Percentiles rank a stretch among this genome's conserved stretches.
Evolutionary conservation across 2,329 filamentous ascomycete genomes (phyloP).

Genomic region (Colletotrichum sp.): DNA sequence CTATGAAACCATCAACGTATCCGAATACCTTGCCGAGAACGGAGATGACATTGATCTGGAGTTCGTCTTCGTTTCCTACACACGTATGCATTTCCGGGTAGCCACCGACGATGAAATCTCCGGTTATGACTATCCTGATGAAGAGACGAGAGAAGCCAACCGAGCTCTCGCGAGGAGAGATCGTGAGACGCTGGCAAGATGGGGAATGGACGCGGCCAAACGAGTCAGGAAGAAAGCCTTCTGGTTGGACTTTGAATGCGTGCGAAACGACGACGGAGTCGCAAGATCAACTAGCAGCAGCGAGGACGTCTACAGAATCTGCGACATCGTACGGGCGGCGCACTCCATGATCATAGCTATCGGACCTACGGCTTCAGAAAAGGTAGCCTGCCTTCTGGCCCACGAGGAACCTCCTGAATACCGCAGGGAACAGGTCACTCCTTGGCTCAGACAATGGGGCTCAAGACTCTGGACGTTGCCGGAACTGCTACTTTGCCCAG

Average conservation of each 20-base stretch:
- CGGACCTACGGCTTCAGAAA: not conserved
- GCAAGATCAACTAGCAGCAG: not conserved
- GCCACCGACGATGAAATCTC: not conserved
- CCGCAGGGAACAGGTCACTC: not conserved
- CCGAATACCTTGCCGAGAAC: not conserved
- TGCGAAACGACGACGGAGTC: not conserved
- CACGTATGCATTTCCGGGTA: not conserved
- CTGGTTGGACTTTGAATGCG: not conserved
- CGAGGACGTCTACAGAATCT: not conserved
- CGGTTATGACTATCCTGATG: not conserved
- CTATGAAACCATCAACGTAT: not conserved
- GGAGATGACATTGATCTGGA: not conserved
- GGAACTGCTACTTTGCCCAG: not conserved
- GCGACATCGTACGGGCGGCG: not conserved
- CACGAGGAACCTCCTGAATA: rapidly evolving
- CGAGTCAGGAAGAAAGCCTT: not conserved
- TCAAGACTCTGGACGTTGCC: not conserved
- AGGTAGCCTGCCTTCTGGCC: not conserved
- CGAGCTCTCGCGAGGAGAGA: rapidly evolving
- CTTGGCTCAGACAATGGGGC: not conserved
- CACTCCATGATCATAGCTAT: not conserved
- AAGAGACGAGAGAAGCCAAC: not conserved
- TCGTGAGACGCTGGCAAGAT: not conserved
- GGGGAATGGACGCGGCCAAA: not conserved
- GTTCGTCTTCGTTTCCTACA: not conserved